Evolutionary conservation across 805 yeast species (phyloP), one percentile per base, ranked within the genome.

Genomic region (Ogataea philodendri): DNA sequence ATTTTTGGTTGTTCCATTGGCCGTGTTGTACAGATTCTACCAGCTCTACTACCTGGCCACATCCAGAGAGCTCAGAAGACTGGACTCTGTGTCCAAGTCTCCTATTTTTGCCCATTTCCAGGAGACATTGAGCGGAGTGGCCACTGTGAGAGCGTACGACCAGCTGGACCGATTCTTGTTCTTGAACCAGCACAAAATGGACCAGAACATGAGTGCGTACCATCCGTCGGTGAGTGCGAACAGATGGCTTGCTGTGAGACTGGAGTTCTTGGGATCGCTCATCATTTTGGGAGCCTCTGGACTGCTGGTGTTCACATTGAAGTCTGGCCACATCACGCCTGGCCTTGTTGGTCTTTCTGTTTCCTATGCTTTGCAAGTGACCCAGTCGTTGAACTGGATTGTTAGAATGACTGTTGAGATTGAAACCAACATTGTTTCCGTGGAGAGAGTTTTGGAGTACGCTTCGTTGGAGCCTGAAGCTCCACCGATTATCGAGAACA

Each of bases 381-480:
- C 99, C 0, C 96, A 88, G 62, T 74, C 96, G 0, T 73, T 93
- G 62, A 90, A 88, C 61, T 90, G 97, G 97, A 87, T 93, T 62
- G 97, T 93, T 19, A 76, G 99, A 65, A 90, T 89, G 97, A 86
- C 97, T 0, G 98, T 93, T 27, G 98, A 93, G 52, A 96, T 93
- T 29, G 98, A 93, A 62, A 88, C 97, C 9, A 90, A 88, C 62
- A 89, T 93, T 65, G 98, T 93, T 15, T 74, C 83, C 1, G 82
- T 78, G 25, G 88, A 81, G 54, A 71, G 88, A 58, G 70, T 81
- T 21, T 46, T 75, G 28, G 88, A 81, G 46, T 81, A 81, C 52
- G 52, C 64, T 11, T 38, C 46, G 7, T 44, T 63, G 30, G 65
- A 66, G 23, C 69, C 88, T n/a, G 98, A 93, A 66, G 97, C 97